Base-by-base conservation (phyloP, 169 alveolate genomes). In the Eimeria nieschulzi region DNA sequence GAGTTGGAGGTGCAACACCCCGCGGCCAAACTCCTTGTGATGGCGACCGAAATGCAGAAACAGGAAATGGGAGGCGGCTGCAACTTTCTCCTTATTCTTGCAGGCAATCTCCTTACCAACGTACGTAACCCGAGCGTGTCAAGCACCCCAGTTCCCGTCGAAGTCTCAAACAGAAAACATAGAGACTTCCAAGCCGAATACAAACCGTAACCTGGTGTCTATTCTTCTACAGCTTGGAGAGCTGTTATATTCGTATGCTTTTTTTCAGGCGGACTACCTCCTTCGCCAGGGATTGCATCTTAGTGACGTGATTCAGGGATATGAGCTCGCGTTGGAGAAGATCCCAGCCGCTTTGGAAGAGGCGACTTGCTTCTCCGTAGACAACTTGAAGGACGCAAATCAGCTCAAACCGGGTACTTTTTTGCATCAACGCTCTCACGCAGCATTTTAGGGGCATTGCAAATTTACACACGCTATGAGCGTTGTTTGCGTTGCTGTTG, bases 31-130 rank as follows among this genome's bases (percentile, higher is more conserved):
- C 97, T 99, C 95, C 94, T 99, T 63, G 99, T 98, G 61, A 96
- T 97, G 97, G 99, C 99, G n/a, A 99, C 99, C 26, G 97, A 98
- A 33, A 85, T 93, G 93, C 94, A 94, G 92, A 98, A 98, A 85
- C 96, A 94, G 75, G 99, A 99, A 96, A 97, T 96, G 85, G 99
- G 99, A 7, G 99, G 99, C 93, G 99, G 98, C 83, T 98, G 99
- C 64, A 99, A 98, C 97, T 96, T 99, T 15, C 99, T 98, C 68
- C 97, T 99, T 91, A 96, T 99, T 33, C 92, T 99, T 39, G 98
- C 99, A 33, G 99, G 99, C 25, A 99, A 98, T 93, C 97, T 99
- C 87, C 95, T 99, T 94, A 95, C 95, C 46, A 96, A 97, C 91
- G 99, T 99, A 68, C 97, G 97, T 73, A 93, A 94, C 78, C 94